Evolutionary conservation across 2,329 filamentous ascomycete genomes (phyloP).

Genomic region (Sclerotinia minor): DNA sequence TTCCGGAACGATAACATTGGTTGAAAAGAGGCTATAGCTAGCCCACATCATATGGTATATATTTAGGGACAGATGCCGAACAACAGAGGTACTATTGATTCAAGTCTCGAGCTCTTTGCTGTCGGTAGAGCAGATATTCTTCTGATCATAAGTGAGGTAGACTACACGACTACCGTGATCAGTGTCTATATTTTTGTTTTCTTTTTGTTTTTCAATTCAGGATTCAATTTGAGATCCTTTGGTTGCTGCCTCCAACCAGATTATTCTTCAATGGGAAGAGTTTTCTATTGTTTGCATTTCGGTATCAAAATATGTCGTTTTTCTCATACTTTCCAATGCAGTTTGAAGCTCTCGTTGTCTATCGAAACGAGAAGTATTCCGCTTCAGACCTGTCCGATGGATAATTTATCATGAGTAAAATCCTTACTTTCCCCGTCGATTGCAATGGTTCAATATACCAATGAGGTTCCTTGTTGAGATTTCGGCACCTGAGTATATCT

Average conservation of each 20-base stretch:
- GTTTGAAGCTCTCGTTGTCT: neutral
- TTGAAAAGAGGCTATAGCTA: neutral
- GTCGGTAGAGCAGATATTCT: neutral
- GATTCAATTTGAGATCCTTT: neutral
- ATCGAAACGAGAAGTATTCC: too few species aligned
- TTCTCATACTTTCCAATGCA: neutral
- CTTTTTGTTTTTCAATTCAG: neutral
- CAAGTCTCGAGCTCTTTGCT: neutral
- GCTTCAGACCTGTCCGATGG: too few species aligned
- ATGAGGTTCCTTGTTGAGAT: accelerated
- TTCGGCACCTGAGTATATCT: neutral
- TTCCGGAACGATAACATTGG: too few species aligned
- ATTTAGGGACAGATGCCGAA: too few species aligned
- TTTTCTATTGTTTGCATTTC: neutral
- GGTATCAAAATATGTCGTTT: too few species aligned
- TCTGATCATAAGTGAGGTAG: neutral
- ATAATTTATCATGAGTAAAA: neutral
- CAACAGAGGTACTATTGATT: too few species aligned
- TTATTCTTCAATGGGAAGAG: too few species aligned
- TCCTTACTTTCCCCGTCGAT: neutral
- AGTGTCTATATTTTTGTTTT: neutral
- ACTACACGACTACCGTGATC: neutral
- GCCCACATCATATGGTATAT: neutral
- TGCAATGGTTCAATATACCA: neutral
- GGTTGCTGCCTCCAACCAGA: too few species aligned